Base-by-base conservation (phyloP, 495 filamentous ascomycete genomes). In the Pyronema domesticum region DNA sequence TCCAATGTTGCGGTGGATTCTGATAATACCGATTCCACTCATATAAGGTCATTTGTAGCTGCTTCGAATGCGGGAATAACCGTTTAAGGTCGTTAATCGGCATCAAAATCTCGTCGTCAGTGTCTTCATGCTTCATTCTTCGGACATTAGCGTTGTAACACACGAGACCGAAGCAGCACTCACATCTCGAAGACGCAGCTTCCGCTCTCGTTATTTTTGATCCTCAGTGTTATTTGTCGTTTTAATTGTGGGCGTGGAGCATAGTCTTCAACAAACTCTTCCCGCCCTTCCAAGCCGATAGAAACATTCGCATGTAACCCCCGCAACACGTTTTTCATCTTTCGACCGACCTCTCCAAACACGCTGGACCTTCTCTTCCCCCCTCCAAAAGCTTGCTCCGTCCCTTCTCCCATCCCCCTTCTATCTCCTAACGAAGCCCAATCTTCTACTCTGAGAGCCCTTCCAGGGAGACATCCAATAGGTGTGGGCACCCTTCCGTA, bases 1-100 rank as follows among this genome's bases (percentile, higher is more conserved):
- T 47, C 63, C 63, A 66, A 34, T 66, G 63, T n/a, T 55, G 57
- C 1, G 63, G 63, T 0, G 63, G 63, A 33, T 62, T 62, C 40
- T 62, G 60, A 49, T 60, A 66, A 39, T 65, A 63, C 2, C 55
- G 56, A 43, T 66, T 66, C 63, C 63, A 66, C 13, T 58, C 55
- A 13, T 15, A 43, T 15, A 66, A 55, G 15, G 59, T 39, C 33
- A 33, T 47, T 23, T 53, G 54, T 15, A 66, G 59, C 19, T 37
- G 11, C 23, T 66, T 65, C 7, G 50, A 55, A 40, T 63, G 40
- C 9, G 59, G 58, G n/a, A 66, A 65, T 15, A 66, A 46, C 3
- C 43, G 14, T 36, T 65, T 62, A 9, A 66, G 63, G 45, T 60
- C 56, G 18, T 65, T 53, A 49, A 66, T 40, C 46, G 53, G 46